Base-by-base conservation (phyloP, 2,329 filamentous ascomycete genomes). In the Aspergillus proliferans region DNA sequence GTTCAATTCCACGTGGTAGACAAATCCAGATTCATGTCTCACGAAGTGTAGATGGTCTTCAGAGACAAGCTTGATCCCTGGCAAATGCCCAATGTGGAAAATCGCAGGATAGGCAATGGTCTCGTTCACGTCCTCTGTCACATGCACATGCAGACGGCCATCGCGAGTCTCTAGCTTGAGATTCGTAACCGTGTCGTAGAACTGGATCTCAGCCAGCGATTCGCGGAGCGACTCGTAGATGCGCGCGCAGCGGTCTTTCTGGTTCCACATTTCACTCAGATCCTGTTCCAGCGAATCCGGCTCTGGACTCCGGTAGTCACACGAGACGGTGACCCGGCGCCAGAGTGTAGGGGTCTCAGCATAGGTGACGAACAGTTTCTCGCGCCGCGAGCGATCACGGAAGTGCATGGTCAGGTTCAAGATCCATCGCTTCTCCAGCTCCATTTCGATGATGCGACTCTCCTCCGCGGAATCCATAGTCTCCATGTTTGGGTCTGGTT, bases 371-470 rank as follows among this genome's bases (percentile, higher is more conserved):
- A 97, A 98, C 74, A 97, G 97, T 68, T 98, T 98, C 69, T 98
- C 93, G 40, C 92, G 82, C 59, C 88, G 87, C 10, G 91, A 94
- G 61, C 86, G 85, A 71, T 98, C 93, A 51, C 91, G 83, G 68
- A 96, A 98, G 68, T 95, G 90, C 93, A 98, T 96, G 70, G 90
- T 96, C 52, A 97, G 79, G 64, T 98, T 98, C 58, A 98, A 76
- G 52, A 98, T 97, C 93, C 93, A 98, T 62, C 81, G 85, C 52
- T 78, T 81, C 62, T 96, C 90, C 48, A 96, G 78, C 68, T 97
- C 92, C 54, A 87, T 82, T 55, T 86, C 82, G 56, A 95, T 79
- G 59, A 63, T 28, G 21, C n/a, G 58, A 45, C 69, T 65, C 49
- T 55, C 55, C 40, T 60, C 59, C 50, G 62, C 58, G 49, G 56